A percentile compares a stretch with the other conserved stretches of the same genome.
Conservation (phyloP, 2,329 filamentous ascomycete genomes). For the Trichoderma sp. region DNA sequence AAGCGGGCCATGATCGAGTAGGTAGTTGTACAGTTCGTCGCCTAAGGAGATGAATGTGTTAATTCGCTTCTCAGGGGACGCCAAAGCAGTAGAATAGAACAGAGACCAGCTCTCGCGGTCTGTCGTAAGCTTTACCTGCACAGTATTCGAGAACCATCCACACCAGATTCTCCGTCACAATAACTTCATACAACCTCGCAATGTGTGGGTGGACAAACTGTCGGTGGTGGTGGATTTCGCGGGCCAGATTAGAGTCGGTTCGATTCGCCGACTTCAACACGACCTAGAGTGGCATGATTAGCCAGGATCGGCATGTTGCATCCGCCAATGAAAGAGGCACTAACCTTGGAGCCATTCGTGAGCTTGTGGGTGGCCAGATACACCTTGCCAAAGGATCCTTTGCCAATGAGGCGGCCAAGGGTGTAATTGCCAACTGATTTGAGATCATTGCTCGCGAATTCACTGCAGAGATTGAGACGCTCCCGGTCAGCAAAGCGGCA, state of each 20-base stretch:
- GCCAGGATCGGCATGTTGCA: constrained; percentile 25
- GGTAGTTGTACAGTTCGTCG: constrained; percentile 95
- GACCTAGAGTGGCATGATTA: constrained; percentile 59
- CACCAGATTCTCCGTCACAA: constrained; percentile 91
- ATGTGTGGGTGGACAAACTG: constrained; percentile 98
- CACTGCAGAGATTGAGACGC: constrained; percentile 53
- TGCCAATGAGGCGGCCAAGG: constrained; percentile 88
- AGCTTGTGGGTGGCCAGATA: constrained; percentile 96
- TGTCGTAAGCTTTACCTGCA: constrained; percentile 59
- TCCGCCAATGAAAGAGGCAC: background rate
- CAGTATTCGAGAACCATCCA: constrained; percentile 98
- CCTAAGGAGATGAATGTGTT: constrained; percentile 50
- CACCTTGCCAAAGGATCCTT: constrained; percentile 97
- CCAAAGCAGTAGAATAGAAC: background rate
- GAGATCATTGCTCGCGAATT: constrained; percentile 90
- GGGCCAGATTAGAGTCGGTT: constrained; percentile 89
- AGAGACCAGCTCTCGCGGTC: background rate
- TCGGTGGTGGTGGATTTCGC: constrained; percentile 97
- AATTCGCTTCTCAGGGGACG: background rate
- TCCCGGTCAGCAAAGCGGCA: constrained; percentile 4
- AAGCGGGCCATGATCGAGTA: constrained; percentile 82
- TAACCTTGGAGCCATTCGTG: constrained; percentile 94
- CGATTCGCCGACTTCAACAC: constrained; percentile 98
- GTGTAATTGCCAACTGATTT: constrained; percentile 93
- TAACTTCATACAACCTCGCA: constrained; percentile 93